A percentile compares a stretch with the other conserved stretches of the same genome.
These are phyloP conservation scores for Borealophlyctis nickersoniae DNA, from an alignment of 192 early-diverging fungal species.

Conservation along the genomic window DNA sequence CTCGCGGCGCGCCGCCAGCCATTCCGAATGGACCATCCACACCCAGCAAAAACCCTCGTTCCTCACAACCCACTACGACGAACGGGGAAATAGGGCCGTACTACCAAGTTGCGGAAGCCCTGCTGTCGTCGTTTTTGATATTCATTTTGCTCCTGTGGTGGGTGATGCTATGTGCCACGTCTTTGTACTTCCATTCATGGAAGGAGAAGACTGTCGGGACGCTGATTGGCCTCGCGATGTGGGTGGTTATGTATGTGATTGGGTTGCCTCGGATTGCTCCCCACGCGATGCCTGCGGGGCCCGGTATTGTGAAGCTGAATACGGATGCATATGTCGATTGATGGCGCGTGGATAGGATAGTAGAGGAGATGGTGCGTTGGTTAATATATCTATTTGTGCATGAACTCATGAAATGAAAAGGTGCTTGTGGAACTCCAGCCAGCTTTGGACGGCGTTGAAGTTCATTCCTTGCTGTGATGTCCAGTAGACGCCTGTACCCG, in stretches of 20 bases:
- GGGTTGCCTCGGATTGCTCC: slow-evolving; percentile 12
- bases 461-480: no score
- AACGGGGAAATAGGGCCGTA: no score
- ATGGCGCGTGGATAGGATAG: no score
- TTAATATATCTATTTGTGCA: no score
- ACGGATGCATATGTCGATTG: no score
- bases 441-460: no score
- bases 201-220: slow-evolving; percentile 68
- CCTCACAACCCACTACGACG: slow-evolving; percentile 7
- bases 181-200: slow-evolving; percentile 73
- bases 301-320: neutral
- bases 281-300: slow-evolving; percentile 11
- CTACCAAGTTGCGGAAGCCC: slow-evolving; percentile 2
- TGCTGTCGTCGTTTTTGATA: slow-evolving; percentile 32
- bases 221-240: slow-evolving; percentile 66
- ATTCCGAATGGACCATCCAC: slow-evolving; percentile 7
- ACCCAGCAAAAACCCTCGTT: slow-evolving; percentile 20
- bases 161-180: slow-evolving; percentile 73
- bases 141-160: slow-evolving; percentile 65
- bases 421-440: no score
- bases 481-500: no score
- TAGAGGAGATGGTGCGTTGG: no score
- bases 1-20: slow-evolving; percentile 16
- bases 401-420: no score
- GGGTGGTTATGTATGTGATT: slow-evolving; percentile 50